phyloP scores from a whole-genome alignment of 352 stramenopile genomes.

The Phytophthora meadii region DNA sequence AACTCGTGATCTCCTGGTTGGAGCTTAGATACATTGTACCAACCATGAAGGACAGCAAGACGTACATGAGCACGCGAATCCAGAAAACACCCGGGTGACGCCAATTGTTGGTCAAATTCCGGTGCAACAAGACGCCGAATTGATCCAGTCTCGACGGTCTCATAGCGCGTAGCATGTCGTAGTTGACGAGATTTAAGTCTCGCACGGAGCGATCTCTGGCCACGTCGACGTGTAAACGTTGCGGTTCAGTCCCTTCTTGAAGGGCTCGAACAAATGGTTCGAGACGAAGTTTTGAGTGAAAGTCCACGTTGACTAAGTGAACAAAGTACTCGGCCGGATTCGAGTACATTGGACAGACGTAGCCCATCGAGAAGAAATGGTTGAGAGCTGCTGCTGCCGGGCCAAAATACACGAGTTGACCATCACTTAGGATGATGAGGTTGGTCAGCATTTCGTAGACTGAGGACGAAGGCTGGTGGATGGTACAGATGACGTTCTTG shows the following conservation, averaged over 20 bases:
- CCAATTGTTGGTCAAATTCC: conserved; percentile 68
- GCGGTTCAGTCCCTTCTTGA: conserved; percentile 35
- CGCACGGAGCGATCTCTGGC: conserved; percentile 35
- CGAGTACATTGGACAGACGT: conserved; percentile 67
- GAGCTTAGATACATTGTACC: conserved; percentile 76
- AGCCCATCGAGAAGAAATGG: conserved; percentile 62
- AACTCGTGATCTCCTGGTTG: conserved; percentile 43
- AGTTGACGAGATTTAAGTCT: conserved; percentile 32
- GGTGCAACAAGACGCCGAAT: conserved; percentile 59
- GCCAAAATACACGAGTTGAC: conserved; percentile 92
- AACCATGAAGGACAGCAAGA: conserved; percentile 73
- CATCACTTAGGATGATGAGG: conserved; percentile 63
- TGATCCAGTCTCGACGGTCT: conserved; percentile 54
- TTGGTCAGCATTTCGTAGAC: conserved; percentile 79
- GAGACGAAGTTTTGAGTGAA: conserved; percentile 41
- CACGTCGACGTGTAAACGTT: conserved; percentile 41
- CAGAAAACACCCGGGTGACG: conserved; percentile 79
- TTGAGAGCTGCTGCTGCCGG: conserved; percentile 54
- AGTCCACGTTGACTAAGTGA: conserved; percentile 69
- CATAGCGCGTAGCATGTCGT: conserved; percentile 45
- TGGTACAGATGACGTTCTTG: conserved; percentile 83
- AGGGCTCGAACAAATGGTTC: conserved; percentile 42
- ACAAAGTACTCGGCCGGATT: conserved; percentile 77
- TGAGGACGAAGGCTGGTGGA: conserved; percentile 87
- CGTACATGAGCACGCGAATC: conserved; percentile 82